Evolutionary conservation across 2,329 filamentous ascomycete species (phyloP), one percentile per base, ranked within the genome.

Genomic region (Aureobasidium namibiae): DNA sequence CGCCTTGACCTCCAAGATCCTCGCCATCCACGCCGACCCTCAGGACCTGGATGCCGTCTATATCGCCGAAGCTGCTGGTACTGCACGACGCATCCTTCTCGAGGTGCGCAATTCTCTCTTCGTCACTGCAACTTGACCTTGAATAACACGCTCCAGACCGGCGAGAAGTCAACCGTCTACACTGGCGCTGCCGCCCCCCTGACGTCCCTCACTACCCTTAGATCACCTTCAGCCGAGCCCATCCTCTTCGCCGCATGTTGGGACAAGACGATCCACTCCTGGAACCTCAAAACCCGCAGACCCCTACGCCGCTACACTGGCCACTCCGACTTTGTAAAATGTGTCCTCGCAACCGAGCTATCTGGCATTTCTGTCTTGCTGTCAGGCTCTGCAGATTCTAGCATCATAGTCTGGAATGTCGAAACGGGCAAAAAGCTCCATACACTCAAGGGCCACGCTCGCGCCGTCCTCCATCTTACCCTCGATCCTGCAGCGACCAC

Each of bases 201-300:
- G 10, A 92, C 90, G 10, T 89, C 87, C 65, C 74, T 95, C 29
- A 84, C 88, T 16, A 77, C 90, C 36, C 24, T 46, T 21, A 14
- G 54, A 14, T 85, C 84, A 14, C 71, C 76, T 4, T 75, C 75
- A 8, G 46, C 60, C 16, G 67, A 68, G 4, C 66, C 68, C 53
- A 87, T 80, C 1, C 69, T 96, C 11, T 96, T 90, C 72, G 90
- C 90, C 24, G 92, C 92, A 34, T 94, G 87, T 61, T 99, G 94
- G 94, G 92, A 99, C 75, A 96, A 95, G 75, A 81, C 84, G 21
- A 82, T 97, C 60, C 96, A 91, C 86, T 88, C 87, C 33, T 96
- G 90, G 88, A 80, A 89, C 66, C 75, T 87, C 33, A 75, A 79
- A 18, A 83, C 83, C 3, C 78, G 77, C 44, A 71, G 77, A 31